Base-by-base conservation (phyloP, 768 basidiomycete species). In the Hericium coralloides region DNA sequence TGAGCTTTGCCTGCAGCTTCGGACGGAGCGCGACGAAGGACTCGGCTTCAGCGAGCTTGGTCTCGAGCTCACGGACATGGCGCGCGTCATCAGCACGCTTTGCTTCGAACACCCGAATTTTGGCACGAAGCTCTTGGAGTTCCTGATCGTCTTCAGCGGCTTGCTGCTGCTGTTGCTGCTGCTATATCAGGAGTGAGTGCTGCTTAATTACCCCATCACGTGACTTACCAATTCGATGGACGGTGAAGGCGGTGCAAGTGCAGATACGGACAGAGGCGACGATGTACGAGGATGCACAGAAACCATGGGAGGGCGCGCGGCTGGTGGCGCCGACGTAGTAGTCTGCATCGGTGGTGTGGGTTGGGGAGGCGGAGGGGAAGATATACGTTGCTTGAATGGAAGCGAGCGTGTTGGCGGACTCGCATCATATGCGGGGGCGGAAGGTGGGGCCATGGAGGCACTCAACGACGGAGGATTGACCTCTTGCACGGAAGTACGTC, bases 1-100 rank as follows among this genome's bases (percentile, higher is more conserved):
- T 85, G 50, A 95, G 80, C 68, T 95, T 95, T 38, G 88, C 88
- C 71, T 93, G 90, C 36, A 95, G 79, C 70, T 95, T 98, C 0
- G 92, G 92, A n/a, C 87, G 79, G 15, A 92, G 77, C 5, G 89
- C 78, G 26, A 89, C 83, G 63, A 94, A 92, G 14, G 85, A 78
- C 66, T 92, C 90, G 0, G 88, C 89, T 60, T 97, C 95, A 5
- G 79, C 76, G 7, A 92, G 82, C n/a, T 89, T 83, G 1, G 81
- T 77, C 67, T 98, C 93, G 12, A 97, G 82, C 65, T 89, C 86
- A 51, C 89, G 85, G 37, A 98, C 76, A 60, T 84, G 84, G 17
- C 90, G 85, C 0, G 89, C 77, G 66, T 98, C 95, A 54, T 98
- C 94, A 1, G 84, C 79, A 15, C 92, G 87, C 65, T 92, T 87